Evolutionary conservation across 768 basidiomycete species (phyloP).

Genomic region (Suillus paluster): DNA sequence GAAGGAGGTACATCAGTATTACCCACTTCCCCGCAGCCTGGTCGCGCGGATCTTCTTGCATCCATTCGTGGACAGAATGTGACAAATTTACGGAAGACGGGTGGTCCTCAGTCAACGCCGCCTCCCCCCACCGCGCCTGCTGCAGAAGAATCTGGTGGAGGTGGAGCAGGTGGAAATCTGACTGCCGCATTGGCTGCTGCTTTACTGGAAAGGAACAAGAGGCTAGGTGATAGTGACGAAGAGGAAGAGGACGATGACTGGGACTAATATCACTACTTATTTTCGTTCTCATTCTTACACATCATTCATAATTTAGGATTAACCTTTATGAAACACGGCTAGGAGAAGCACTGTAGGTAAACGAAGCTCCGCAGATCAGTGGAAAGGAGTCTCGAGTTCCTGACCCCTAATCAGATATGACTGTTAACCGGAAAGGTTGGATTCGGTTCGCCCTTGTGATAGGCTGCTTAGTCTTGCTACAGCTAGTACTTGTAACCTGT

Average conservation of each 20-base stretch:
- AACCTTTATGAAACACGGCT: background rate
- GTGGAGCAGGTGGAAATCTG: constrained; percentile 67
- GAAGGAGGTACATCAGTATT: constrained; percentile 26
- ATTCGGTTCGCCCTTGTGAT: background rate
- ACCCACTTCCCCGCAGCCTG: constrained; percentile 59
- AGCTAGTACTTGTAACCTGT: background rate
- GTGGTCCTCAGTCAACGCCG: constrained; percentile 34
- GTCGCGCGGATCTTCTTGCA: constrained; percentile 68
- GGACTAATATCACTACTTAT: constrained; percentile 32
- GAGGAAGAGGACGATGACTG: constrained; percentile 79
- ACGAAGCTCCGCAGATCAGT: background rate
- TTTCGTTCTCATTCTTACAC: constrained; percentile 8
- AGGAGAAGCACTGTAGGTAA: background rate
- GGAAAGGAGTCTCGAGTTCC: background rate
- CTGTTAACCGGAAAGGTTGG: background rate
- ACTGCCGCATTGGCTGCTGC: constrained; percentile 86
- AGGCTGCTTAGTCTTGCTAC: background rate
- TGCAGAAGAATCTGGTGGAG: constrained; percentile 37
- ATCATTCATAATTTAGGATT: constrained; percentile 17
- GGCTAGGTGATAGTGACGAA: constrained; percentile 85
- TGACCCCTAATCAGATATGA: background rate
- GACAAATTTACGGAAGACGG: constrained; percentile 65
- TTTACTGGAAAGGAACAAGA: constrained; percentile 80
- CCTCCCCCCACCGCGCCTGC: constrained; percentile 37
- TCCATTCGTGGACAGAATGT: constrained; percentile 86